Evolutionary conservation across 2,329 filamentous ascomycete species (phyloP), one percentile per base, ranked within the genome.

Genomic region (Emmonsiellopsis sp.): DNA sequence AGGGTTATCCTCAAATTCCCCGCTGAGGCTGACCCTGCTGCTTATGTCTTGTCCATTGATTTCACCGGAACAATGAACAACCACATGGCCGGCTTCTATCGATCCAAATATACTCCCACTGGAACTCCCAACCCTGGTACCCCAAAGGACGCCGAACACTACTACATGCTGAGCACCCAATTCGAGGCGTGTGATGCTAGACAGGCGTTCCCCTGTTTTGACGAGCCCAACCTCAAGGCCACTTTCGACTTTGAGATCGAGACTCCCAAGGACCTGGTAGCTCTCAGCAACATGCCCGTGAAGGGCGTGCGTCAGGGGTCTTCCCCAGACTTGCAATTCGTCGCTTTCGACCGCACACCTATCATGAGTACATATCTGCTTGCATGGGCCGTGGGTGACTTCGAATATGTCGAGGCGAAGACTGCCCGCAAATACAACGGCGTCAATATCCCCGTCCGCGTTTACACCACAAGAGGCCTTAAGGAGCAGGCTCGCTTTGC

Each of bases 121-220:
- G 83, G 80, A 40, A 76, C 86, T 35, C 81, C 90, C 6, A 80
- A 87, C 47, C 75, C 84, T 42, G 90, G 88, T 10, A 90, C 95
- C 1, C 87, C 90, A 31, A 86, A 79, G 65, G 89, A 83, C 54
- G 77, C 75, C 47, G 79, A 83, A 52, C 76, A 79, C 62, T 76
- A 83, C 66, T 83, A 74, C 62, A 91, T 92, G 87, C 77, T 95
- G 71, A 95, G 89, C 76, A 98, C 93, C 48, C 93, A 98, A 69
- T 98, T 98, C 67, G 93, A 98, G 76, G 86, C 91, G 45, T 95
- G 90, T 65, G 93, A 98, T 73, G 93, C 93, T 57, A 86, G 93
- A 59, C 81, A 91, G 61, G 92, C 93, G 7, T 96, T 98, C 73
- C 93, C 93, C 47, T 98, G 93, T 75, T 97, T 97, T 66, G 93